Conservation (phyloP, 2,329 filamentous ascomycete genomes). For the Mycogone perniciosa region DNA sequence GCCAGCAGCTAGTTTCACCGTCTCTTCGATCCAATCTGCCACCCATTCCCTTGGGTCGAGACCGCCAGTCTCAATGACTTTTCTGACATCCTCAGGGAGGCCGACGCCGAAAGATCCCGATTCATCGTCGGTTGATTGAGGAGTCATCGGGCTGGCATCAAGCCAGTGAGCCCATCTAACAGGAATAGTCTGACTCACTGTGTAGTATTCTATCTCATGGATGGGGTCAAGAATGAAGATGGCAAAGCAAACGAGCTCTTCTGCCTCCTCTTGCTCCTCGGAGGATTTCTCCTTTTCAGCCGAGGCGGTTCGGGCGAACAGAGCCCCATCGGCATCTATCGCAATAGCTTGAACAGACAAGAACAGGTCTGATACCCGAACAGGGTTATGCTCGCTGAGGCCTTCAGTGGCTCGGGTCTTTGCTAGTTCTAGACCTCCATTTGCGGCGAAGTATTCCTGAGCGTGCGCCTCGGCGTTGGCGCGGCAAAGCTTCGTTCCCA, state of each 20-base stretch:
- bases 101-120: constrained; percentile 30
- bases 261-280: constrained; percentile 44
- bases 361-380: constrained; percentile 91
- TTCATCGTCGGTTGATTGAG: constrained; percentile 45
- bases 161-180: constrained; percentile 87
- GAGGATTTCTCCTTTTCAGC: constrained; percentile 49
- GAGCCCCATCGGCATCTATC: constrained; percentile 53
- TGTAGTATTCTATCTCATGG: constrained; percentile 80
- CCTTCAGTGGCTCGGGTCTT: constrained; percentile 73
- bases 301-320: constrained; percentile 58
- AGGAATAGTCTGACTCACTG: constrained; percentile 77
- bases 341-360: constrained; percentile 85
- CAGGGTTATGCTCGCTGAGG: constrained; percentile 78
- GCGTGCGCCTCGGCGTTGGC: constrained; percentile 86
- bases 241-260: constrained; percentile 63
- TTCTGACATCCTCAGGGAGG: constrained; percentile 75
- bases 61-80: constrained; percentile 67
- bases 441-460: constrained; percentile 70
- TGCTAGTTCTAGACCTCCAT: constrained; percentile 74
- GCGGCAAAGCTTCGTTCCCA: constrained; percentile 85
- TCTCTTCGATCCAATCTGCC: constrained; percentile 93
- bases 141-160: constrained; percentile 60
- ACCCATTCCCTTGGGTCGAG: constrained; percentile 97
- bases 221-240: constrained; percentile 81
- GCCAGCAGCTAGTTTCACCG: constrained; percentile 69